Evolutionary conservation across 352 stramenopile genomes (phyloP), one percentile per base, ranked within the genome.

Genomic region (Thalassiosira hispida): DNA sequence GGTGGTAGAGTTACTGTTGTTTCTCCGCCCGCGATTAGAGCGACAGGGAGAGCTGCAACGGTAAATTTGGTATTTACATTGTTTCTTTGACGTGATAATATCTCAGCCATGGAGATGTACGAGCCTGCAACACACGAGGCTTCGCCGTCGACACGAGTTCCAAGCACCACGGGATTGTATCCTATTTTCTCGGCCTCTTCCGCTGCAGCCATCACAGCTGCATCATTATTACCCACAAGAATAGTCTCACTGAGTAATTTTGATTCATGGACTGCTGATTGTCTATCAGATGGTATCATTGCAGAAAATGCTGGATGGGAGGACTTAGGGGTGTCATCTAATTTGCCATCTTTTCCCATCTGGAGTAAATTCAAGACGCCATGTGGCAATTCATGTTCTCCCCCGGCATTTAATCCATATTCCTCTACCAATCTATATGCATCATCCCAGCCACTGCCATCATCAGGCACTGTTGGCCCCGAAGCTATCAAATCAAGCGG

Each of bases 401-500:
- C 49, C 62, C 59, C 59, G 55, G 62, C 47, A 61, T 79, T 25
- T 20, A 84, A 68, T 57, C 77, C 63, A 64, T 79, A 78, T 29
- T 77, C 62, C 29, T 85, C 18, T 0, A 90, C 82, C 23, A 93
- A 69, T 33, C 66, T 7, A 64, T 63, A 87, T 35, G 83, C 88
- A 80, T 91, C 83, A 31, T 79, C 42, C 67, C 73, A 88, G 1
- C 60, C 73, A 73, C 79, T 91, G 0, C 42, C 73, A 78, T 90
- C 84, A 71, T 78, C 68, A 29, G 82, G 82, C 27, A 93, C 88
- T 9, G 88, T 92, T 1, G 88, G 88, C 44, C 88, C 88, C 69
- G 76, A 88, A 3, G 88, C 88, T 79, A 93, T 93, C 64, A 93
- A 83, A 84, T 92, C 84, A 6, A 93, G 71, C 40, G 88, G 88